Evolutionary conservation across 78 protist genomes (phyloP).

Genomic region (Speleostelium caveatum): DNA sequence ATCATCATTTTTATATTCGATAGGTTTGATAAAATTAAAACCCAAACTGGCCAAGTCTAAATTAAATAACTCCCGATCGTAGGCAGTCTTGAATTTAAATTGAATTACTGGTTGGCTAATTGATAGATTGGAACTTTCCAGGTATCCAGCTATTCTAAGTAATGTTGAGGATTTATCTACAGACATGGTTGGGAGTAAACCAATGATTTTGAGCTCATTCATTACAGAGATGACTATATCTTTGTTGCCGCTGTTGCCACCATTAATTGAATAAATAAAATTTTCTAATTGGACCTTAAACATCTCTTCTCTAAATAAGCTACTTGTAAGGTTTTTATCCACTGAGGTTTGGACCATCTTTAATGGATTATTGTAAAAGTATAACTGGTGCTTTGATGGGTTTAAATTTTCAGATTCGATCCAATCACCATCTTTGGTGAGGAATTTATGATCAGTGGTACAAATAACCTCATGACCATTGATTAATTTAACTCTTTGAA

Average conservation of each 20-base stretch:
- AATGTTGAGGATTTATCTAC: neutral
- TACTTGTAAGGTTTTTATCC: too few species aligned
- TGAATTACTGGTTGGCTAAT: too few species aligned
- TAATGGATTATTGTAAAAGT: neutral
- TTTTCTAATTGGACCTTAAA: too few species aligned
- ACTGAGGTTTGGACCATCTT: too few species aligned
- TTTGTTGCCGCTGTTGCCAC: too few species aligned
- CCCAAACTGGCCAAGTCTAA: neutral
- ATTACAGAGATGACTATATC: neutral
- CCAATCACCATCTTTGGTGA: constrained; percentile 50
- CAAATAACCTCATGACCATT: constrained; percentile 32
- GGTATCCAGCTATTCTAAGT: neutral
- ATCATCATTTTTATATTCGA: neutral
- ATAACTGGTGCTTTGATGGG: neutral
- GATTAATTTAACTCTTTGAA: constrained; percentile 1
- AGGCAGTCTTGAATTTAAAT: neutral
- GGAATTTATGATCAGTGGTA: constrained; percentile 50
- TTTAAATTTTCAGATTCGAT: neutral
- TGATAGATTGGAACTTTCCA: too few species aligned
- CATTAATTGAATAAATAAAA: too few species aligned
- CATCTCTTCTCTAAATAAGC: too few species aligned
- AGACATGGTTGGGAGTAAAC: neutral
- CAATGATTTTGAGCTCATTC: neutral
- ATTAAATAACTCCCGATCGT: neutral
- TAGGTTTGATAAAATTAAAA: too few species aligned